Conservation (phyloP, 1,284 basidiomycete genomes). For the Sanguinoderma infundibulare region DNA sequence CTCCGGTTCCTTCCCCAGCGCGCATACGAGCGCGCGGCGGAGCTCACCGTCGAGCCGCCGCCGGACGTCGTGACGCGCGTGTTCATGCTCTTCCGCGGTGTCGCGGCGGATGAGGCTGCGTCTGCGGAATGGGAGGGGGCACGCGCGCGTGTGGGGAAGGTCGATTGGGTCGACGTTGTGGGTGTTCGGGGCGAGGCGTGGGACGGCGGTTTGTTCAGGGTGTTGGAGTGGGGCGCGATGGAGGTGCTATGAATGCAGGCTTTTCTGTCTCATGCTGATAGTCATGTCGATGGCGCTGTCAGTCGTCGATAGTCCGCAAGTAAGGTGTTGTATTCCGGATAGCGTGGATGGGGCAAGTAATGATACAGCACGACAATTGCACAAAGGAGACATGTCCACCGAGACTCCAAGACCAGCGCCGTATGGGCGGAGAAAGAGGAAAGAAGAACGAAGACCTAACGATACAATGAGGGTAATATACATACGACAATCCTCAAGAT, state of each 20-base stretch:
- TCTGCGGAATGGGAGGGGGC: slow-evolving; percentile 26
- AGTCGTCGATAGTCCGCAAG: no score
- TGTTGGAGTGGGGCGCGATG: slow-evolving; percentile 46
- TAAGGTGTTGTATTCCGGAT: no score
- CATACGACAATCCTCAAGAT: no score
- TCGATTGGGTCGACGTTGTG: slow-evolving; percentile 29
- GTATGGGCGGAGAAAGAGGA: no score
- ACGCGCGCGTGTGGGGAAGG: slow-evolving; percentile 14
- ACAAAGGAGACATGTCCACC: no score
- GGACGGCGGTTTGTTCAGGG: slow-evolving; percentile 34
- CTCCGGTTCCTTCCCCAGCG: slow-evolving; percentile 50
- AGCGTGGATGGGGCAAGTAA: no score
- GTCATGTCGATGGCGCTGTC: no score
- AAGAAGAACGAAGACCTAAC: no score
- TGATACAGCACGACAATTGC: no score
- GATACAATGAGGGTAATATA: no score
- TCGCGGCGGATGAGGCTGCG: slow-evolving; percentile 29
- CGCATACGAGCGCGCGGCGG: slow-evolving; percentile 44
- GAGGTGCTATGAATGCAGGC: slow-evolving; percentile 27
- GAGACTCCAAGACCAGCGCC: no score
- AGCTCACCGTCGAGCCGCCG: slow-evolving; percentile 39
- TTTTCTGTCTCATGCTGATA: no score
- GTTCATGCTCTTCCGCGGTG: slow-evolving; percentile 50
- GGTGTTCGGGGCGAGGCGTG: slow-evolving; percentile 28
- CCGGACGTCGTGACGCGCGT: slow-evolving; percentile 49